Evolutionary conservation across 1,284 basidiomycete species (phyloP), one percentile per base, ranked within the genome.

Genomic region (Leccinum proximum): DNA sequence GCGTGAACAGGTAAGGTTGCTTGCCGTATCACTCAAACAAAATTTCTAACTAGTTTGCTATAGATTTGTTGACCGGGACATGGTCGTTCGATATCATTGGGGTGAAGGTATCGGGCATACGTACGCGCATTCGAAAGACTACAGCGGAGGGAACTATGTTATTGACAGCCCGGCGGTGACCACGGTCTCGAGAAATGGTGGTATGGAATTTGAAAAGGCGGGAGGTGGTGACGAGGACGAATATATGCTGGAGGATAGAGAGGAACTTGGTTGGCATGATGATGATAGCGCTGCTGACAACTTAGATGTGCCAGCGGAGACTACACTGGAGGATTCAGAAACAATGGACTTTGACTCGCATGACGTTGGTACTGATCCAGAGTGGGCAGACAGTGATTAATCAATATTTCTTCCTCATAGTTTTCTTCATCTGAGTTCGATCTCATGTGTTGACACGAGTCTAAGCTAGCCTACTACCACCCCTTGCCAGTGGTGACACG

Each of bases 11-110:
- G 48, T 50, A 18, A 50, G 48, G 38, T 40, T 40, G 38, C 38
- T 50, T 50, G 48, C 18, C n/a, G 48, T 38, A n/a, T n/a, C 13
- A 22, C 22, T 26, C 50, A 54, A 54, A 54, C 22, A 13, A 33
- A 57, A 57, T 10, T 33, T 33, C 5, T 57, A 57, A 57, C 54
- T 30, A 57, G 9, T 33, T 33, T 57, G 54, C 53, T 33, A 14
- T 57, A 57, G 54, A 57, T 57, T 57, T 16, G 54, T 57, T 57
- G 54, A 57, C 54, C 54, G 54, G 54, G 54, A 57, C 16, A 57
- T 57, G 54, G 54, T 57, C 16, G 26, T 57, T 57, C 54, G 54
- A 57, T 57, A 57, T 57, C 54, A 57, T 10, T 57, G 54, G 54
- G 54, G 54, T 18, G 54, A 57, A 33, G 54, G 54, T 26, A 57